These are phyloP conservation scores for Ophiostoma himal-ulmi DNA, from an alignment of 2,329 filamentous ascomycete genomes.

Conservation along the genomic window DNA sequence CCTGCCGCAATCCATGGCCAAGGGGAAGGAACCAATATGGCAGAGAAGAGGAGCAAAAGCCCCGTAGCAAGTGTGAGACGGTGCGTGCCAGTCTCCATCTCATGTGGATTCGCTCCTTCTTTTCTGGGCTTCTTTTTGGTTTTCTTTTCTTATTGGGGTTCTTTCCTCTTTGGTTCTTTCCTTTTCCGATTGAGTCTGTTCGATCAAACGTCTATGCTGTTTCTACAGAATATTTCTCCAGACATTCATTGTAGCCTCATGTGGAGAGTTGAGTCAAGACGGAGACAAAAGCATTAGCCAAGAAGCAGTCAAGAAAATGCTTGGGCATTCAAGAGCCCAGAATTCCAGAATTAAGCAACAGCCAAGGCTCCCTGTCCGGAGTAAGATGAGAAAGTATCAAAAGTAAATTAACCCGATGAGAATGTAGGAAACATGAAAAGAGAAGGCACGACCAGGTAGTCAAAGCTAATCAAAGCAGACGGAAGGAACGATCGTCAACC, in stretches of 20 bases:
- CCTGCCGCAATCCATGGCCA: not conserved
- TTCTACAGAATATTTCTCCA: too few relatives aligned
- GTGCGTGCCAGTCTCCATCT: not conserved
- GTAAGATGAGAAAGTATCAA: not conserved
- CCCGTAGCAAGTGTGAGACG: not conserved
- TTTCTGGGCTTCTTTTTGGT: not conserved
- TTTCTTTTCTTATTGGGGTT: not conserved
- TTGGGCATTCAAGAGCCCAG: not conserved
- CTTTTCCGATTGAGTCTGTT: constrained; percentile 1
- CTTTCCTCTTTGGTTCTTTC: not conserved
- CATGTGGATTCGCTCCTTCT: constrained; percentile 10
- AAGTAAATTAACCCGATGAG: not conserved
- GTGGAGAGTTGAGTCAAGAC: not conserved
- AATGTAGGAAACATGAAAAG: not conserved
- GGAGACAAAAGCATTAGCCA: not conserved
- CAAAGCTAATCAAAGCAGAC: not conserved
- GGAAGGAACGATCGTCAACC: constrained; percentile 1
- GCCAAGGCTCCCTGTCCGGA: not conserved
- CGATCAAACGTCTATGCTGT: not conserved
- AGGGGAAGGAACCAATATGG: too few relatives aligned
- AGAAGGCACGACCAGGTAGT: not conserved
- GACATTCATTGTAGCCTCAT: not conserved
- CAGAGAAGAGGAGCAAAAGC: not conserved
- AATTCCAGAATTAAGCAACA: not conserved
- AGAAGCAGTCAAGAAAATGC: not conserved